Percentiles rank a stretch among this genome's conserved stretches.
Conservation (phyloP, 2,329 filamentous ascomycete genomes). For the Cladophialophora psammophila region DNA sequence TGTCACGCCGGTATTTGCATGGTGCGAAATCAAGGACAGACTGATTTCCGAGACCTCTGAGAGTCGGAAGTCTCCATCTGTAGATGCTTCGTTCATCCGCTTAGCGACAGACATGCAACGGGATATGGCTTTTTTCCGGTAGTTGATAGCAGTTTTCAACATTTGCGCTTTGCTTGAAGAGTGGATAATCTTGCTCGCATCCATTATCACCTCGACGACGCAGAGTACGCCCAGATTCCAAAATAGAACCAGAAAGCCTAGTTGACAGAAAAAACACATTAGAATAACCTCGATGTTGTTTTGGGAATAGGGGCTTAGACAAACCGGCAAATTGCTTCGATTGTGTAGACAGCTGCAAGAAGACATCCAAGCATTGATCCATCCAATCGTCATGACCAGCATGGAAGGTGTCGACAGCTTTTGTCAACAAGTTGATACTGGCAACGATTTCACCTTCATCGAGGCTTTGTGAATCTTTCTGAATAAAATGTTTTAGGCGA, state of each 20-base stretch:
- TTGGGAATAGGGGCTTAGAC: not conserved
- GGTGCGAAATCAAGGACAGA: conserved; percentile 17
- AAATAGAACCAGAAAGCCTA: conserved; percentile 16
- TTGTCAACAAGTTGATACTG: conserved; percentile 1
- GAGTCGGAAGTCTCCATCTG: conserved; percentile 8
- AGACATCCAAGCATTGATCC: conserved; percentile 4
- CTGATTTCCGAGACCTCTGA: conserved; percentile 3
- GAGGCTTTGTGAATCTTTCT: not conserved
- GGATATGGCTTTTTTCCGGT: not conserved
- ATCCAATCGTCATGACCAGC: conserved; percentile 16
- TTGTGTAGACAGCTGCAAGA: not conserved
- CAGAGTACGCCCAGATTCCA: conserved; percentile 19
- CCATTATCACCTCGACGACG: conserved; percentile 8
- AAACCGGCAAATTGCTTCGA: conserved; percentile 18
- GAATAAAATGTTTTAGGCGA: not conserved
- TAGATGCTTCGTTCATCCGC: conserved; percentile 13
- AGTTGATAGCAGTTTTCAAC: not conserved
- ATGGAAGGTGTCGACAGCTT: conserved; percentile 12
- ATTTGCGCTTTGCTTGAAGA: not conserved
- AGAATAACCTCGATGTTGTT: not conserved
- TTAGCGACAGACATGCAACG: not conserved
- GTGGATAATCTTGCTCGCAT: conserved; percentile 1
- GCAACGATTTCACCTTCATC: not conserved
- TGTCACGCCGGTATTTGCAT: conserved; percentile 4
- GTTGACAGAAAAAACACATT: not conserved